phyloP scores from a whole-genome alignment of 2,329 filamentous ascomycete genomes.

The Zalaria sp. region DNA sequence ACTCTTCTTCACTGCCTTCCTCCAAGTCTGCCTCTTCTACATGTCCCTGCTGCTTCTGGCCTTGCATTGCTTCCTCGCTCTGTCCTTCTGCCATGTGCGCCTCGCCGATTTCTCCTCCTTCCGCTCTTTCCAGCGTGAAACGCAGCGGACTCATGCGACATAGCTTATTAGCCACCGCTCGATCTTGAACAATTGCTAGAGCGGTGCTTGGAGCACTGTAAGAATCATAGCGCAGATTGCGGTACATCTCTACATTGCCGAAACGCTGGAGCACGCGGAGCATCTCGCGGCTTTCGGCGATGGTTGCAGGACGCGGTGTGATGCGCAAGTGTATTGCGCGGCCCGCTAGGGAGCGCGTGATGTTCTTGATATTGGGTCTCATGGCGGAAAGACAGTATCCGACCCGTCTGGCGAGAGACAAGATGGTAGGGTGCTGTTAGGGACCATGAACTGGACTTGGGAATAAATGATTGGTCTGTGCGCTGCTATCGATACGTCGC shows the following conservation, averaged over 20 bases:
- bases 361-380: neutral
- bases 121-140: slow-evolving; percentile 25
- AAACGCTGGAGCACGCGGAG: slow-evolving; percentile 31
- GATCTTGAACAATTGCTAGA: slow-evolving; percentile 31
- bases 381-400: too few relatives aligned
- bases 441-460: too few relatives aligned
- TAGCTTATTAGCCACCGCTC: slow-evolving; percentile 24
- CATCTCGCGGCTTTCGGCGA: slow-evolving; percentile 36
- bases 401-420: neutral
- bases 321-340: slow-evolving; percentile 34
- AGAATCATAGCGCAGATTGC: slow-evolving; percentile 33
- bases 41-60: too few relatives aligned
- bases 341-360: slow-evolving; percentile 19
- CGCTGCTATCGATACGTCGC: neutral
- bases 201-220: slow-evolving; percentile 27
- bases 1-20: too few relatives aligned
- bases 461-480: neutral
- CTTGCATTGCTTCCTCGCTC: neutral
- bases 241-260: slow-evolving; percentile 34
- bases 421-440: neutral
- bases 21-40: too few relatives aligned
- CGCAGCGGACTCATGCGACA: slow-evolving; percentile 30
- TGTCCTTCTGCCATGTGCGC: neutral
- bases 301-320: slow-evolving; percentile 29
- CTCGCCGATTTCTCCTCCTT: slow-evolving; percentile 1